A percentile compares a stretch with the other conserved stretches of the same genome.
Conservation (phyloP, 257 asterid species). For the Perilla frutescens region DNA sequence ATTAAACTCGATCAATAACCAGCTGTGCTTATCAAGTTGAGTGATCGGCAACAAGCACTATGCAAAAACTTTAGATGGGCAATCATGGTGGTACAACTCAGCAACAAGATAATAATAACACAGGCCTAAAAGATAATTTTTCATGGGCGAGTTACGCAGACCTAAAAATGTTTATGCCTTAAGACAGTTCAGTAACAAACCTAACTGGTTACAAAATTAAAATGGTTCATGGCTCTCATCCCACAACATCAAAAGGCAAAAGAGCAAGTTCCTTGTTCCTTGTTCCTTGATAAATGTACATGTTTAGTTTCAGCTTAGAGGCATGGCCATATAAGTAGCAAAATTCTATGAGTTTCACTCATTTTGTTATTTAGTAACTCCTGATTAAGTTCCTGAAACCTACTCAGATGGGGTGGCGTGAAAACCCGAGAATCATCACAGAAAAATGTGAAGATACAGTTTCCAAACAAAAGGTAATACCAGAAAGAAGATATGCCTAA, state of each 20-base stretch:
- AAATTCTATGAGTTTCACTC: not conserved
- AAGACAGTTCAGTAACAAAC: not conserved
- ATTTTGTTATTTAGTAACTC: not conserved
- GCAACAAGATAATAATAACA: conserved; percentile 4
- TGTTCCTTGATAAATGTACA: not conserved
- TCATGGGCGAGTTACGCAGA: not conserved
- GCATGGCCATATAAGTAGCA: not conserved
- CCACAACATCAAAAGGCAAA: not conserved
- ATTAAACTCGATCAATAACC: not conserved
- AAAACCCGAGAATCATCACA: not conserved
- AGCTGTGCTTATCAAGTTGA: not conserved
- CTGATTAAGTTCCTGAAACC: not conserved
- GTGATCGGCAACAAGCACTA: not conserved
- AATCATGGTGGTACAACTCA: not conserved
- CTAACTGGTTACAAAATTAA: too few relatives aligned
- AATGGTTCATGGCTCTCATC: not conserved
- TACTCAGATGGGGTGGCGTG: not conserved
- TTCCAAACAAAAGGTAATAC: not conserved
- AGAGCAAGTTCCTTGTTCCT: not conserved
- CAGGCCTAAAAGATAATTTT: not conserved
- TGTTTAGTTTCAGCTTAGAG: not conserved
- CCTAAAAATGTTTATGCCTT: not conserved
- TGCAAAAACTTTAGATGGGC: not conserved
- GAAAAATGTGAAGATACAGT: not conserved
- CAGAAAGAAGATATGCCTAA: not conserved